These are phyloP conservation scores for Farysia itapuensis DNA, from an alignment of 1,284 basidiomycete species.

Conservation along the genomic window DNA sequence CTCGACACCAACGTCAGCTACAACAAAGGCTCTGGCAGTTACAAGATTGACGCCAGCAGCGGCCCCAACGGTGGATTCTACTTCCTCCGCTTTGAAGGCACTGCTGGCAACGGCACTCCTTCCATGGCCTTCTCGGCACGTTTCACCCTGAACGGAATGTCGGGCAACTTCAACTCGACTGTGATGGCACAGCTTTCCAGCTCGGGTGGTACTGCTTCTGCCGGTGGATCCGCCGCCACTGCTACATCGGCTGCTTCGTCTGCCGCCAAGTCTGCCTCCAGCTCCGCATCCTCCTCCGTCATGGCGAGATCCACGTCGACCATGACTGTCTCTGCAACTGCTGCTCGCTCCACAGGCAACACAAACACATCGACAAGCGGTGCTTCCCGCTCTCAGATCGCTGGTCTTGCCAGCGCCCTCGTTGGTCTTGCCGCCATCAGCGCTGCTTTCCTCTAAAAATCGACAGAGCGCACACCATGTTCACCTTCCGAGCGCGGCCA, in stretches of 20 bases:
- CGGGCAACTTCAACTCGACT: constrained; percentile 48
- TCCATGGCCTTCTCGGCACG: constrained; percentile 52
- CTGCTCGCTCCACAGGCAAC: constrained; percentile 74
- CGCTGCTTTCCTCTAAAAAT: constrained; percentile 27
- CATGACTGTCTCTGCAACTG: constrained; percentile 65
- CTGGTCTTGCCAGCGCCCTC: constrained; percentile 15
- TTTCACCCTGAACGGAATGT: constrained; percentile 43
- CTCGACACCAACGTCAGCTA: constrained; percentile 31
- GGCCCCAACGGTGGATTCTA: constrained; percentile 48
- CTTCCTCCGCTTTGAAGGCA: constrained; percentile 53
- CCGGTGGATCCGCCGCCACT: constrained; percentile 8
- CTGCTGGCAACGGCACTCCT: constrained; percentile 28
- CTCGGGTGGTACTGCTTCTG: constrained; percentile 11
- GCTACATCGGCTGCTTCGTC: constrained; percentile 2
- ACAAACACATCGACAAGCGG: constrained; percentile 59
- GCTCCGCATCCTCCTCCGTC: not conserved
- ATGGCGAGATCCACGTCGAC: constrained; percentile 1
- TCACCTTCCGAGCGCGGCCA: too few species aligned
- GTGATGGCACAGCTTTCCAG: constrained; percentile 18
- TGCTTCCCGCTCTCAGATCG: constrained; percentile 13
- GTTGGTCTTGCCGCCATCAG: constrained; percentile 32
- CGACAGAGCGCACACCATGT: too few species aligned
- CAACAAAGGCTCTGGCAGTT: constrained; percentile 8
- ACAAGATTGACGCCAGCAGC: constrained; percentile 26
- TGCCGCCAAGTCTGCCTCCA: constrained; percentile 1